Percentiles rank a stretch among this genome's conserved stretches.
Evolutionary conservation across 2,329 filamentous ascomycete genomes (phyloP).

Genomic region (Cladosporium colombiae): DNA sequence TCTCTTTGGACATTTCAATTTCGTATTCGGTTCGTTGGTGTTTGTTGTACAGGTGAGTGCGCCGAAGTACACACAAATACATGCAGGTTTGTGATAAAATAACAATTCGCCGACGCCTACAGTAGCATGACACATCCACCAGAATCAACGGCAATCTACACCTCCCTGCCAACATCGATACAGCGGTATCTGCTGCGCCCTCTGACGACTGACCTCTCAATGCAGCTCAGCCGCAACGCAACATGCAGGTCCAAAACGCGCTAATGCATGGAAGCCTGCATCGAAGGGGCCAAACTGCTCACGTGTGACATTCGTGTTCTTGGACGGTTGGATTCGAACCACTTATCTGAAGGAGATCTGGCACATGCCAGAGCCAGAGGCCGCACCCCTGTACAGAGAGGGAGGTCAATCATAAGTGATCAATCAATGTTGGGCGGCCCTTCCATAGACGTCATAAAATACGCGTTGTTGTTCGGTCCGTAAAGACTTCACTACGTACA

Average conservation of each 20-base stretch:
- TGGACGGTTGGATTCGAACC: background rate
- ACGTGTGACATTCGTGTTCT: background rate
- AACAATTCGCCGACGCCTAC: background rate
- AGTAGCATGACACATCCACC: background rate
- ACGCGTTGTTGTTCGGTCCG: background rate
- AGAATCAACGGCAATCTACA: background rate
- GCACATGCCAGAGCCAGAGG: background rate
- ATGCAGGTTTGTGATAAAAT: background rate
- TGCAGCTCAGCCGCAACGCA: slow-evolving; percentile 1
- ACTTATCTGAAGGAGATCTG: background rate
- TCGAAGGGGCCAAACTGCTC: background rate
- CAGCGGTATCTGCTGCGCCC: background rate
- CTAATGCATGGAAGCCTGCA: slow-evolving; percentile 16
- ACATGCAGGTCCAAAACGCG: background rate
- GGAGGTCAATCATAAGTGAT: background rate
- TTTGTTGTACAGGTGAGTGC: background rate
- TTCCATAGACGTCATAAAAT: background rate
- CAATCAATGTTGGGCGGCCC: background rate
- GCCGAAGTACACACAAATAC: background rate
- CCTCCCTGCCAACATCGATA: background rate
- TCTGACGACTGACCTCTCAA: slow-evolving; percentile 5
- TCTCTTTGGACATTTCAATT: background rate
- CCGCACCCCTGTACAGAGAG: background rate
- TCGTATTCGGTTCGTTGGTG: background rate
- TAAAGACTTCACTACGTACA: background rate